These are phyloP conservation scores for Sporothrix pallida DNA, from an alignment of 2,329 filamentous ascomycete species.

Conservation along the genomic window DNA sequence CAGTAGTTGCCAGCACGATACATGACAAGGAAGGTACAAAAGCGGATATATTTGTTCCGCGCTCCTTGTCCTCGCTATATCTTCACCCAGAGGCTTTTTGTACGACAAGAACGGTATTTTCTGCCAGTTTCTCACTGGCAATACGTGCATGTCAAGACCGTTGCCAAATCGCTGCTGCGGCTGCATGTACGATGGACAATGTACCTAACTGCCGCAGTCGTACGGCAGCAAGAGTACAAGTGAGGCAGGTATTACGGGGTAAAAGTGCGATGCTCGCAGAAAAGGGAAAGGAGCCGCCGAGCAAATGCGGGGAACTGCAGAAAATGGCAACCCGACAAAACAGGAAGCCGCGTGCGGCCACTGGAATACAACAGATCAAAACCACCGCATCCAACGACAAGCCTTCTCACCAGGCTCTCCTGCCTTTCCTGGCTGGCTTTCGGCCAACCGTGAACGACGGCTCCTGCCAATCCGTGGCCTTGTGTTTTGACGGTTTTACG, in stretches of 20 bases:
- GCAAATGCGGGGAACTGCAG: slow-evolving; percentile 31
- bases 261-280: slow-evolving; percentile 13
- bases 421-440: neutral
- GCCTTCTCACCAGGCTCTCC: neutral
- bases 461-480: neutral
- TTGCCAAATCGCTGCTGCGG: slow-evolving; percentile 5
- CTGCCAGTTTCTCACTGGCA: neutral
- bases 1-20: slow-evolving; percentile 3
- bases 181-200: slow-evolving; percentile 16
- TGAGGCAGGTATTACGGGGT: slow-evolving; percentile 2
- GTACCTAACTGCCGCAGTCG: slow-evolving; percentile 13
- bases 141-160: neutral
- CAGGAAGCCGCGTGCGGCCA: slow-evolving; percentile 15
- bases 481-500: neutral
- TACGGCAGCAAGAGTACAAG: neutral
- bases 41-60: slow-evolving; percentile 26
- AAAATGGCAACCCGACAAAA: slow-evolving; percentile 13
- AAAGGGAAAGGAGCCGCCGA: slow-evolving; percentile 27
- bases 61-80: neutral
- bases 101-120: neutral
- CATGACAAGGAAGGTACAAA: neutral
- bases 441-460: neutral
- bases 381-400: neutral
- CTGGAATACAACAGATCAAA: neutral
- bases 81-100: neutral